Evolutionary conservation across 176 grass and related monocot genomes (phyloP).

Genomic region (Aechmea fasciata): DNA sequence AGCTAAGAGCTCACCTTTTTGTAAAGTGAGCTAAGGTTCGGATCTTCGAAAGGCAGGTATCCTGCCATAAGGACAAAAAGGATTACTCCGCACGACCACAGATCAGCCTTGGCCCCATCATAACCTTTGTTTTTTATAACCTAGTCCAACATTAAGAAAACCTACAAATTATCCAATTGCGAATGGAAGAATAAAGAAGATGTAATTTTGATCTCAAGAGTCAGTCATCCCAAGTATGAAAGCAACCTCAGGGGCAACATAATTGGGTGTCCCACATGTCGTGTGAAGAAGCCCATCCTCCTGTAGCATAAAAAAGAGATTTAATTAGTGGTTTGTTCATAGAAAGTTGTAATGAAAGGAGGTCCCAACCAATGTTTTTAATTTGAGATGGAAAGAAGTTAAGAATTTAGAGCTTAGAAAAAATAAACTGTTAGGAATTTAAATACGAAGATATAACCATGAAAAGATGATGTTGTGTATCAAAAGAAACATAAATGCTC

Average conservation of each 20-base stretch:
- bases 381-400: not conserved
- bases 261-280: slow-evolving; percentile 96
- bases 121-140: slow-evolving; percentile 92
- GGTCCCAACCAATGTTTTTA: not conserved
- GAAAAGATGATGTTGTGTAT: not conserved
- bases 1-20: slow-evolving; percentile 51
- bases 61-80: slow-evolving; percentile 95
- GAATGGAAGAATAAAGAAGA: not conserved
- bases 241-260: slow-evolving; percentile 88
- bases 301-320: slow-evolving; percentile 29
- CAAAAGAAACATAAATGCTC: not conserved
- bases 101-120: slow-evolving; percentile 93
- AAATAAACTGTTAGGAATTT: not conserved
- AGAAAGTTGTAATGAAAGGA: not conserved
- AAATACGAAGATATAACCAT: not conserved
- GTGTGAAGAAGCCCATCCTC: slow-evolving; percentile 91
- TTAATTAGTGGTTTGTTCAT: not conserved
- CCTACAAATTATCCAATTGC: not conserved
- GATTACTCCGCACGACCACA: slow-evolving; percentile 98
- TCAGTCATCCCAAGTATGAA: not conserved
- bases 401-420: not conserved
- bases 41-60: slow-evolving; percentile 88
- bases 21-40: slow-evolving; percentile 81
- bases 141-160: slow-evolving; percentile 28
- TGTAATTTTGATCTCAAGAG: not conserved